Evolutionary conservation across 306 rosid genomes (phyloP), one percentile per base, ranked within the genome.

Genomic region (Glycine latifolia): DNA sequence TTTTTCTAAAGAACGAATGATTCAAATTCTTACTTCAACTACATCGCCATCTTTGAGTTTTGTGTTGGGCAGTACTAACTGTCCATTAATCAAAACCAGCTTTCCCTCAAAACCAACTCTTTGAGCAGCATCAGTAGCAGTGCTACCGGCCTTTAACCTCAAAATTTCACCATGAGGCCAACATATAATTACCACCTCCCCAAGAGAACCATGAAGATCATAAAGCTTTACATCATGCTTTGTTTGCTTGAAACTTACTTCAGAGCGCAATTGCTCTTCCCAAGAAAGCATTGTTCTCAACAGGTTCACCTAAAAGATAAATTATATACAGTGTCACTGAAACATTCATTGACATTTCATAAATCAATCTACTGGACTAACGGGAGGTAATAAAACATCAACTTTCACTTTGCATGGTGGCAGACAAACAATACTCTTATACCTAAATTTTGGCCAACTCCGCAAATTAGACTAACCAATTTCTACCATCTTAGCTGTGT

Each of bases 51-150:
- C 97, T 87, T 85, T 90, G 84, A 95, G 94, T 85, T 89, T 85
- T 11, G 99, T 95, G 82, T 82, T 77, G 67, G 97, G 99, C 74
- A 91, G 84, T 44, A 89, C 95, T 39, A 86, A 85, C 56, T 91
- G 95, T 66, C 97, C 97, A 79, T 95, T 91, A 46, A 95, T 89
- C 87, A 91, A 86, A 77, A 93, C 97, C 84, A 92, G 84, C 86
- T 83, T 93, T 73, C 97, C 99, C 15, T 90, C 99, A 49, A 85
- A 84, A 80, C 99, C 99, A n/a, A 81, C 92, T 77, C 97, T 91
- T 67, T 88, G 90, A 62, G 99, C 99, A 47, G 99, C 97, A 87
- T 91, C 99, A 43, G 97, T 89, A n/a, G 97, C 97, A 3, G 97
- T 95, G 90, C 97, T 95, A 70, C 99, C 97, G 6, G 92, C 87